Base-by-base conservation (phyloP, 257 asterid species). In the Forsythia suspensa region DNA sequence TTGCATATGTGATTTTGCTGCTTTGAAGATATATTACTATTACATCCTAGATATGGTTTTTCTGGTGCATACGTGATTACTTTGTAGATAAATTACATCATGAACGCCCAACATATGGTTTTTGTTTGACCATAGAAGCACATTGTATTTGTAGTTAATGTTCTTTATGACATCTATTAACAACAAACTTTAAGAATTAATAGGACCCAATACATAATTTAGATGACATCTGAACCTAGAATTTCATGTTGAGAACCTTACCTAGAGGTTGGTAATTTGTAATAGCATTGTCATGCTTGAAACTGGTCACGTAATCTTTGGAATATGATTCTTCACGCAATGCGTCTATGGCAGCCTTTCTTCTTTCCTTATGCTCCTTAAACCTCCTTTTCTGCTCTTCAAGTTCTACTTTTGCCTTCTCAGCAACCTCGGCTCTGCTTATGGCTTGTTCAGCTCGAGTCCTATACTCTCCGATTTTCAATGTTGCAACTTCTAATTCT, bases 341-440 rank as follows among this genome's bases (percentile, higher is more conserved):
- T 12, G 91, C 93, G 3, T 79, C 85, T 5, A 82, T 73, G 8
- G 91, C 94, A 1, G 91, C 95, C 79, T 77, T 89, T 59, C 90
- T 83, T 82, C 81, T 86, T 43, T 85, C 90, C 65, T 81, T 87
- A 0, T 76, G 86, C 75, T 92, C 92, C 76, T 81, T 89, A 82
- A 90, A 77, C 82, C 77, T 87, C 88, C 73, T 90, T 29, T 86
- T 83, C 84, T 86, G 79, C 42, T 85, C 92, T 81, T 92, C 97
- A 67, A 94, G 77, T 20, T 36, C 83, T 0, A 51, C 61, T 67
- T 87, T 92, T 1, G 85, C 90, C 67, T 84, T 94, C 78, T 92
- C 98, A 0, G 96, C 97, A 0, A 88, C 91, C 71, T 93, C 96
- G 0, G 98, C 98, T 57, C 98, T 82, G 89, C 91, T 90, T 52